Conservation (phyloP, 208 protist species). For the Angomonas ambiguus region DNA sequence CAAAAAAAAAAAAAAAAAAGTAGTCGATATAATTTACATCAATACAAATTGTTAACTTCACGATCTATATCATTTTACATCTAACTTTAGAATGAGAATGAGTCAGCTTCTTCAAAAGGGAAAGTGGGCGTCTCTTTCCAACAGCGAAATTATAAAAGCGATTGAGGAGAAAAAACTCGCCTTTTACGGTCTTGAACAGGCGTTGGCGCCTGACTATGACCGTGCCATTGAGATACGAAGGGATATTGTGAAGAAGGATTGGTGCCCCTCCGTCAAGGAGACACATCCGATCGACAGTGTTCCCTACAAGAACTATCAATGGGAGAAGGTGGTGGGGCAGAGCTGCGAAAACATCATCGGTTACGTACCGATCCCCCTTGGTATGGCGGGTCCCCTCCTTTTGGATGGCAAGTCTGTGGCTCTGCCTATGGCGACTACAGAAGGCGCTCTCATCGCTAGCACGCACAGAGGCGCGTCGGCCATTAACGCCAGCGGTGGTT, state of each 20-base stretch:
- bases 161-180: slow-evolving; percentile 72
- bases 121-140: slow-evolving; percentile 51
- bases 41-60: no score
- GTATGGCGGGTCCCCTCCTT: slow-evolving; percentile 92
- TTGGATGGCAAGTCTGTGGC: slow-evolving; percentile 87
- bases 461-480: slow-evolving; percentile 95
- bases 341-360: slow-evolving; percentile 97
- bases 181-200: slow-evolving; percentile 85
- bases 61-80: no score
- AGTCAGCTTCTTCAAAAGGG: slow-evolving; percentile 12
- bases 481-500: slow-evolving; percentile 90
- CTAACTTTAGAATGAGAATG: slow-evolving; percentile 6
- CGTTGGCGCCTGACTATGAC: slow-evolving; percentile 81
- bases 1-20: no score
- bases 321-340: slow-evolving; percentile 85
- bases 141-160: slow-evolving; percentile 70
- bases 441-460: slow-evolving; percentile 95
- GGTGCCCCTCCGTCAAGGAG: slow-evolving; percentile 21
- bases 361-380: slow-evolving; percentile 96
- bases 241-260: slow-evolving; percentile 59
- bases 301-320: slow-evolving; percentile 89
- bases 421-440: slow-evolving; percentile 98
- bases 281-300: slow-evolving; percentile 58
- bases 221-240: slow-evolving; percentile 81
- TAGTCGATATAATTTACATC: no score